Conservation (phyloP, 805 yeast species). For the Wickerhamomyces rabaulensis region DNA sequence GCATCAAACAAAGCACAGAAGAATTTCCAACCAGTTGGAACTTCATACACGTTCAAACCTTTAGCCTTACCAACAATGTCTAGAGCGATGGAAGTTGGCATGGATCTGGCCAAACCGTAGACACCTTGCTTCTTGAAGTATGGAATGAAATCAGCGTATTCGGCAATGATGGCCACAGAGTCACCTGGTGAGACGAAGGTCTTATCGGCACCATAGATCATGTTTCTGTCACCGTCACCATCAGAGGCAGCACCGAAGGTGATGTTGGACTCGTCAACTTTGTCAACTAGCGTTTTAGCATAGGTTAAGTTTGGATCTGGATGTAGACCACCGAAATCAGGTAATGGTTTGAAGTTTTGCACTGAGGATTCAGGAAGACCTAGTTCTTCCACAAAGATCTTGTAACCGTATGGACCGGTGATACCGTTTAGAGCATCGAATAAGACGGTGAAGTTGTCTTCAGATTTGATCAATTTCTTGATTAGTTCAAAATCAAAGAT, state of each 20-base stretch:
- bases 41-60: slow-evolving; percentile 79
- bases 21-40: slow-evolving; percentile 99
- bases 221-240: slow-evolving; percentile 98
- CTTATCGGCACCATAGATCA: slow-evolving; percentile 87
- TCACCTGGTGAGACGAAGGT: slow-evolving; percentile 98
- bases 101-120: slow-evolving; percentile 90
- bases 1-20: slow-evolving; percentile 95
- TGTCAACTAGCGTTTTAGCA: slow-evolving; percentile 79
- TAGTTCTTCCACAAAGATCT: slow-evolving; percentile 78
- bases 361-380: slow-evolving; percentile 66
- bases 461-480: slow-evolving; percentile 54
- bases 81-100: slow-evolving; percentile 95
- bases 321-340: slow-evolving; percentile 95
- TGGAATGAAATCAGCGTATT: slow-evolving; percentile 88
- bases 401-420: slow-evolving; percentile 92
- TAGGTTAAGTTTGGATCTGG: slow-evolving; percentile 98
- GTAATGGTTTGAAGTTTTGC: slow-evolving; percentile 75
- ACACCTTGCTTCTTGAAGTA: slow-evolving; percentile 83
- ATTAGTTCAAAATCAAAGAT: slow-evolving; percentile 88
- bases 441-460: slow-evolving; percentile 61
- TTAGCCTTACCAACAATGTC: slow-evolving; percentile 83
- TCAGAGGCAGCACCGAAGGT: slow-evolving; percentile 99
- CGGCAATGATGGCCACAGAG: slow-evolving; percentile 95
- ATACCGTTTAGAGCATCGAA: slow-evolving; percentile 94
- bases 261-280: slow-evolving; percentile 76